A percentile compares a stretch with the other conserved stretches of the same genome.
Evolutionary conservation across 495 filamentous ascomycete species (phyloP).

Genomic region (Parathielavia appendiculata): DNA sequence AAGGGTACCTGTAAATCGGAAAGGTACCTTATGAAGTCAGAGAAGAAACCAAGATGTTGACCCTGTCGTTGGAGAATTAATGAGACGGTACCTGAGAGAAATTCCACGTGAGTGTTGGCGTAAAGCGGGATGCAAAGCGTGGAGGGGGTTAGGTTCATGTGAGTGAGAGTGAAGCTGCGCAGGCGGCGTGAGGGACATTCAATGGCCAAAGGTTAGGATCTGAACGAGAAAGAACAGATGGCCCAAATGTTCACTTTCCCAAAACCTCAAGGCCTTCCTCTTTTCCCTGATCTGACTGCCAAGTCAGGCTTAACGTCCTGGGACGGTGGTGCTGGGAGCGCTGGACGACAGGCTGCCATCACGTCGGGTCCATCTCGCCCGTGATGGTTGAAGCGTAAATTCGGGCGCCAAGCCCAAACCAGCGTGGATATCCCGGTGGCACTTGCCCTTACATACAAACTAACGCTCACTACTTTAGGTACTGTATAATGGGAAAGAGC

Average conservation of each 20-base stretch:
- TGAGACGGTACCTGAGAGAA: not conserved
- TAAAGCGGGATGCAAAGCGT: no score
- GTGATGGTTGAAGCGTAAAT: constrained; percentile 1
- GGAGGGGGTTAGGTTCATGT: no score
- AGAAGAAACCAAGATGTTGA: not conserved
- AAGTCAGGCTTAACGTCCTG: not conserved
- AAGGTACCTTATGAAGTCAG: not conserved
- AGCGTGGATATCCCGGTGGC: constrained; percentile 1
- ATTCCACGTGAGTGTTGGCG: no score
- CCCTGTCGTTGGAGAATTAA: not conserved
- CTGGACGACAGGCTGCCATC: not conserved
- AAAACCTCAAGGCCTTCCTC: no score
- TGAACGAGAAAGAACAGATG: no score
- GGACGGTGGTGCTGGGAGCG: not conserved
- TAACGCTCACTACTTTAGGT: not conserved
- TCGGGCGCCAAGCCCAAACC: constrained; percentile 8
- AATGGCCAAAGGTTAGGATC: no score
- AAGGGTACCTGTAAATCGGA: not conserved
- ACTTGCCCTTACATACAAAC: not conserved
- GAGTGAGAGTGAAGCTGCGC: no score
- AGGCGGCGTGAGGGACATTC: no score
- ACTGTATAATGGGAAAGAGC: not conserved
- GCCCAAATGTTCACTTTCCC: no score
- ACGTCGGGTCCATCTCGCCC: not conserved
- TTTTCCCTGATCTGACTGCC: constrained; percentile 3